Conservation (phyloP, 768 basidiomycete species). For the Mrakia blollopis region DNA sequence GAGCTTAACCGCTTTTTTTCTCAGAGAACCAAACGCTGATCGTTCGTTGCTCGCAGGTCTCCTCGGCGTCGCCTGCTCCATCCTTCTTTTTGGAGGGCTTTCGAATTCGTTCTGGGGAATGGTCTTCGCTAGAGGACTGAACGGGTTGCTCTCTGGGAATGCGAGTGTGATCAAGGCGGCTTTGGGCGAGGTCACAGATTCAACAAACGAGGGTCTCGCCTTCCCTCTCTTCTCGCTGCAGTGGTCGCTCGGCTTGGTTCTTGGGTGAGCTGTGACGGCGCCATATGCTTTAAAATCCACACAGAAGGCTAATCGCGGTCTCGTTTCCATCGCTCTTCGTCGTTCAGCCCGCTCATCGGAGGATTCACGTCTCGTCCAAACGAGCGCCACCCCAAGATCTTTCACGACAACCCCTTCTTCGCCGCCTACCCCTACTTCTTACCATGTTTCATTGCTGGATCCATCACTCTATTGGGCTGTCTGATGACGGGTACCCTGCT, state of each 20-base stretch:
- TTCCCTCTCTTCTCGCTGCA: slow-evolving; percentile 9
- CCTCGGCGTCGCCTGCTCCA: slow-evolving; percentile 2
- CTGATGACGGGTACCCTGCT: not conserved
- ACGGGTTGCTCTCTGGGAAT: slow-evolving; percentile 14
- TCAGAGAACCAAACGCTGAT: not conserved
- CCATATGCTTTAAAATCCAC: too few relatives aligned
- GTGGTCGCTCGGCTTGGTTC: slow-evolving; percentile 5
- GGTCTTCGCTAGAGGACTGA: slow-evolving; percentile 11
- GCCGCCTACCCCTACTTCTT: not conserved
- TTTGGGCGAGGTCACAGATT: slow-evolving; percentile 10
- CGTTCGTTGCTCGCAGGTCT: not conserved
- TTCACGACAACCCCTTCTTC: not conserved
- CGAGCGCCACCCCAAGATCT: not conserved
- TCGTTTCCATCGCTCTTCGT: too few relatives aligned
- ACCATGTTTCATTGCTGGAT: not conserved
- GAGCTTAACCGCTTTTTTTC: not conserved
- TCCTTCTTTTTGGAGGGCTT: not conserved
- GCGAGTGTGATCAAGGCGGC: slow-evolving; percentile 18
- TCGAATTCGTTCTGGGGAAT: not conserved
- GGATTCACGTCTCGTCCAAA: slow-evolving; percentile 3
- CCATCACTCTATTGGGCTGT: not conserved
- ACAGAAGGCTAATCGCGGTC: too few relatives aligned
- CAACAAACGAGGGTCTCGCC: slow-evolving; percentile 5
- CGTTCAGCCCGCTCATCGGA: slow-evolving; percentile 5
- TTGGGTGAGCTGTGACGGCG: slow-evolving; percentile 5